Percentiles rank a stretch among this genome's conserved stretches.
These are phyloP conservation scores for Rubia tinctorum DNA, from an alignment of 305 asterid species.

Conservation along the genomic window DNA sequence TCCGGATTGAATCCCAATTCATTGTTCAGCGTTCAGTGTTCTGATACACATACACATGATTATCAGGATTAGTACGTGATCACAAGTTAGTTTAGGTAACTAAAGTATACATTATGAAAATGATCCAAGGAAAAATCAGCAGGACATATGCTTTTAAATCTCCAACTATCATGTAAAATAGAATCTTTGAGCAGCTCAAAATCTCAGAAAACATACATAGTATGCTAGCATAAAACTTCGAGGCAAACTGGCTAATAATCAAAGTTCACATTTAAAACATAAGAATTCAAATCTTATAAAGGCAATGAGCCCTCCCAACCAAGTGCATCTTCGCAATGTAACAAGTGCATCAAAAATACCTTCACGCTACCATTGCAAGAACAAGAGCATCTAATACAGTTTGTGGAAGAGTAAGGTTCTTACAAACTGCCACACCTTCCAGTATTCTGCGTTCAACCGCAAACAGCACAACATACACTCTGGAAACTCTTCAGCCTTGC, in stretches of 20 bases:
- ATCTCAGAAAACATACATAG: too few relatives aligned
- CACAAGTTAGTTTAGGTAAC: neutral
- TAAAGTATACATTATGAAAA: neutral
- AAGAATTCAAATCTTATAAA: neutral
- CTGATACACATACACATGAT: constrained; percentile 31
- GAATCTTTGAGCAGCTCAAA: neutral
- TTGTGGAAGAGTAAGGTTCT: too few relatives aligned
- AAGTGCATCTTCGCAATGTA: neutral
- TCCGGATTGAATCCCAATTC: constrained; percentile 68
- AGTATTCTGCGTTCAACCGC: constrained; percentile 73
- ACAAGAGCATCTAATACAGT: too few relatives aligned
- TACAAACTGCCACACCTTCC: too few relatives aligned
- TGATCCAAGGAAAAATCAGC: neutral
- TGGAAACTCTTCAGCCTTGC: constrained; percentile 79
- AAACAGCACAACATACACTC: constrained; percentile 75
- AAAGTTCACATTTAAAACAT: neutral
- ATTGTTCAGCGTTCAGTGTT: constrained; percentile 38
- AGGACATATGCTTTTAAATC: neutral
- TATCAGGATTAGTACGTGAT: constrained; percentile 20
- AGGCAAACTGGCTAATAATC: neutral
- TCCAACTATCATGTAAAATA: neutral
- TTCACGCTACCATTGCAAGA: constrained; percentile 50
- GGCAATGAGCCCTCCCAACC: neutral
- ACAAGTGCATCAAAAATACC: constrained; percentile 23
- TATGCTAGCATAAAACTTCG: neutral